Evolutionary conservation across 768 basidiomycete genomes (phyloP).

Genomic region (Phlebiopsis flavidoalba): DNA sequence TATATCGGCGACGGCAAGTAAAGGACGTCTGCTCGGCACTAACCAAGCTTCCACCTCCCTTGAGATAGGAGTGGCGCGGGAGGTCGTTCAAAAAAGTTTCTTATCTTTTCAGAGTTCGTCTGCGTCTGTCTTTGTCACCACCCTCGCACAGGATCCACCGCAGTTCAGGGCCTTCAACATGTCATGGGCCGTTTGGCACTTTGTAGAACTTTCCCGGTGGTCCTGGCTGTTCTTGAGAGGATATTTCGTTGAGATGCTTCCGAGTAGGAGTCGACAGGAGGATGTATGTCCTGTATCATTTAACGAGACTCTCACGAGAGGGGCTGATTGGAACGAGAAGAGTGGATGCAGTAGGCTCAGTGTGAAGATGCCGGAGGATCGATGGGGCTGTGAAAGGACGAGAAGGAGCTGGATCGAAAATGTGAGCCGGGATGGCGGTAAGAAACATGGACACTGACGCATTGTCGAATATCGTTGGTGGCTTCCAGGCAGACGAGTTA

Average conservation of each 20-base stretch:
- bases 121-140: constrained; percentile 35
- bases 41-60: constrained; percentile 50
- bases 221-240: constrained; percentile 29
- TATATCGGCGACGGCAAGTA: neutral
- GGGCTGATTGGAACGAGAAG: constrained; percentile 49
- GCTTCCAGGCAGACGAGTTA: constrained; percentile 30
- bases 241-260: constrained; percentile 30
- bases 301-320: constrained; percentile 45
- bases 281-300: constrained; percentile 36
- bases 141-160: constrained; percentile 44
- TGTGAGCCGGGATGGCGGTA: neutral
- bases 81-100: constrained; percentile 50
- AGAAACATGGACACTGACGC: constrained; percentile 36
- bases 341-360: constrained; percentile 11
- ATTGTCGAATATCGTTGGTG: constrained; percentile 64
- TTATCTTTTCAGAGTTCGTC: constrained; percentile 36
- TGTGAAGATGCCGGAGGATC: neutral
- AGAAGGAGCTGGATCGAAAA: neutral
- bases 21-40: constrained; percentile 16
- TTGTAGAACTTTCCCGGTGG: constrained; percentile 61
- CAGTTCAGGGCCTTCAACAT: constrained; percentile 50
- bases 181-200: constrained; percentile 37
- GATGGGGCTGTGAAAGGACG: neutral
- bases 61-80: constrained; percentile 42
- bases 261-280: constrained; percentile 23